These are phyloP conservation scores for Gynochthodes officinalis DNA, from an alignment of 257 asterid species.

Conservation along the genomic window DNA sequence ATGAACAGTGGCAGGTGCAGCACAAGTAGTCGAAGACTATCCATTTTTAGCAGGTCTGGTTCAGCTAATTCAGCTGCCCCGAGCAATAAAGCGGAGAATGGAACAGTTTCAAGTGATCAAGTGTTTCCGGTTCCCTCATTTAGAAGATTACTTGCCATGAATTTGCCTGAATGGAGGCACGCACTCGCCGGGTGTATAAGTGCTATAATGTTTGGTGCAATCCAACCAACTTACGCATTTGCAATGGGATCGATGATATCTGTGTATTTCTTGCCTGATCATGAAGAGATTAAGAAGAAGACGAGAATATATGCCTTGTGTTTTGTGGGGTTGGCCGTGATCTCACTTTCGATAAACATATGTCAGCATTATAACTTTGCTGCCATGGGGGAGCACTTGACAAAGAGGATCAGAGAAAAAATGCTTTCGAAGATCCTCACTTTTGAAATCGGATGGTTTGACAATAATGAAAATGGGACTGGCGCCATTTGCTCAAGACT, in stretches of 20 bases:
- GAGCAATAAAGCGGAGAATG: conserved; percentile 25
- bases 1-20: conserved; percentile 32
- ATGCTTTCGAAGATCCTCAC: conserved; percentile 86
- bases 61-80: conserved; percentile 48
- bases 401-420: conserved; percentile 78
- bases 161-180: conserved; percentile 85
- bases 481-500: conserved; percentile 85
- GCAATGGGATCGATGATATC: conserved; percentile 79
- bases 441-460: conserved; percentile 92
- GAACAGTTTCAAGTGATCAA: conserved; percentile 29
- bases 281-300: conserved; percentile 54
- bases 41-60: conserved; percentile 54
- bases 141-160: conserved; percentile 69
- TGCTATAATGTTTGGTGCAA: conserved; percentile 70
- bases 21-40: conserved; percentile 51
- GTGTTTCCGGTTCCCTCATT: conserved; percentile 62
- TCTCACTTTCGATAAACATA: conserved; percentile 55
- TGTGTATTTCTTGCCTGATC: conserved; percentile 59
- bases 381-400: conserved; percentile 87
- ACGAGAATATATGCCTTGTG: conserved; percentile 45
- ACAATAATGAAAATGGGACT: conserved; percentile 67
- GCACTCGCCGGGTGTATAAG: conserved; percentile 56
- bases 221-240: conserved; percentile 78
- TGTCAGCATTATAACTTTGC: conserved; percentile 83
- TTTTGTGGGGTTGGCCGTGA: conserved; percentile 68